Evolutionary conservation across 2,329 filamentous ascomycete species (phyloP).

Genomic region (Lasiodiplodia sp.): DNA sequence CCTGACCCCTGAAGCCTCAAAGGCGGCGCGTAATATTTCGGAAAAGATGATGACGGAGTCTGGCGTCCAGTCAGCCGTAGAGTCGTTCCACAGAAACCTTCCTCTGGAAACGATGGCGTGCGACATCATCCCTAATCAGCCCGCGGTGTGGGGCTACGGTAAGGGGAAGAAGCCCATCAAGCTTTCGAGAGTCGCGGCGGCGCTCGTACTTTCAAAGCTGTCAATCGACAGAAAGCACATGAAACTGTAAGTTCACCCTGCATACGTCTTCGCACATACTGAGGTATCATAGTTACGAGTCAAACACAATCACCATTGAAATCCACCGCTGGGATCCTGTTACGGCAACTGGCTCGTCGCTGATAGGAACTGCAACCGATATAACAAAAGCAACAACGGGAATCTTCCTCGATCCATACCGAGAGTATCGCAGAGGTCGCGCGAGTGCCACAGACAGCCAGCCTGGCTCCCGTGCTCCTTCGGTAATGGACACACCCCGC

Average conservation of each 20-base stretch:
- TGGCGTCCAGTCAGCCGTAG: conserved; percentile 51
- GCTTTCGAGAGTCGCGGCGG: not conserved
- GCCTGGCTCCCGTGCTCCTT: too few relatives aligned
- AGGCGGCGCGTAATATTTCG: conserved; percentile 49
- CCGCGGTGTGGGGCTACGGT: conserved; percentile 70
- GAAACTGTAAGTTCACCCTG: not conserved
- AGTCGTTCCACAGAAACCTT: conserved; percentile 60
- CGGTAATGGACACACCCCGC: not conserved
- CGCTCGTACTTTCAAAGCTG: not conserved
- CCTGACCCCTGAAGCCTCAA: conserved; percentile 47
- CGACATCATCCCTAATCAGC: conserved; percentile 69
- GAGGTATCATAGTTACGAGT: not conserved
- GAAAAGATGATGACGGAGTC: conserved; percentile 52
- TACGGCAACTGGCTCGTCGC: conserved; percentile 66
- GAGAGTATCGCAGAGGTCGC: conserved; percentile 7
- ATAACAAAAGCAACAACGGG: conserved; percentile 66
- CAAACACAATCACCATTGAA: conserved; percentile 34
- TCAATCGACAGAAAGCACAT: not conserved
- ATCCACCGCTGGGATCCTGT: conserved; percentile 65
- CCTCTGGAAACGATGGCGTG: conserved; percentile 59
- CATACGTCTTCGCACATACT: too few relatives aligned
- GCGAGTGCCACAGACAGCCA: too few relatives aligned
- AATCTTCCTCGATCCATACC: conserved; percentile 49
- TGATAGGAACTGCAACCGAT: conserved; percentile 62
- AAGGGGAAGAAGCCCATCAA: conserved; percentile 26